Evolutionary conservation across 2,329 filamentous ascomycete species (phyloP).

Genomic region (Nemania sp.): DNA sequence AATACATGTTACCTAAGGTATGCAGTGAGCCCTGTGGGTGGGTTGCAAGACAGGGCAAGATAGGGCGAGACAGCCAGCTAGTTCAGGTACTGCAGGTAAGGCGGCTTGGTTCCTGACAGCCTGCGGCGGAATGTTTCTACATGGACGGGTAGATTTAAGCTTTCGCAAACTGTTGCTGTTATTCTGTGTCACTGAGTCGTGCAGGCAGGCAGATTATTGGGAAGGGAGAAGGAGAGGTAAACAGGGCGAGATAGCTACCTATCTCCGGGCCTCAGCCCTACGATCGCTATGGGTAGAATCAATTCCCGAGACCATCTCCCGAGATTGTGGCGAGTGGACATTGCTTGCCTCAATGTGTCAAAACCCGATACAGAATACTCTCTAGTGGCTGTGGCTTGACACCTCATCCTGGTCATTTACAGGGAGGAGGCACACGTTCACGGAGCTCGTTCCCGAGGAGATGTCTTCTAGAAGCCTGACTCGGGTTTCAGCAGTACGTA

Average conservation of each 20-base stretch:
- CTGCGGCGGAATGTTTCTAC: not conserved
- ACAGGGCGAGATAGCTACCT: not conserved
- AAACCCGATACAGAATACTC: not conserved
- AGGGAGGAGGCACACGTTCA: too few species aligned
- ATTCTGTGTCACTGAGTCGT: slow-evolving; percentile 5
- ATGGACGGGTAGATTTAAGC: not conserved
- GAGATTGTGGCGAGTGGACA: not conserved
- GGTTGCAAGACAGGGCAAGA: not conserved
- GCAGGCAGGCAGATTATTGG: too few species aligned
- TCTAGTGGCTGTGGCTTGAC: not conserved
- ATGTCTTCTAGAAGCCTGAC: not conserved
- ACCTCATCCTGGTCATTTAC: not conserved
- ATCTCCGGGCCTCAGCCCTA: slow-evolving; percentile 10
- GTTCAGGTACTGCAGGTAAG: too few species aligned
- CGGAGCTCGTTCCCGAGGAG: not conserved
- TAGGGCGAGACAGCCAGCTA: not conserved
- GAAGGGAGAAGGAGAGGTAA: not conserved
- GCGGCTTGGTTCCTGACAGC: not conserved
- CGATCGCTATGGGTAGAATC: not conserved
- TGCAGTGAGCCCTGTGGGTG: not conserved
- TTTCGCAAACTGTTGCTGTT: not conserved
- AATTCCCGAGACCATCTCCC: not conserved
- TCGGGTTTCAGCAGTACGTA: not conserved
- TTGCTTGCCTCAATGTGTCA: not conserved
- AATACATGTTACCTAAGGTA: not conserved